Base-by-base conservation (phyloP, 305 asterid genomes). In the Vinca major region DNA sequence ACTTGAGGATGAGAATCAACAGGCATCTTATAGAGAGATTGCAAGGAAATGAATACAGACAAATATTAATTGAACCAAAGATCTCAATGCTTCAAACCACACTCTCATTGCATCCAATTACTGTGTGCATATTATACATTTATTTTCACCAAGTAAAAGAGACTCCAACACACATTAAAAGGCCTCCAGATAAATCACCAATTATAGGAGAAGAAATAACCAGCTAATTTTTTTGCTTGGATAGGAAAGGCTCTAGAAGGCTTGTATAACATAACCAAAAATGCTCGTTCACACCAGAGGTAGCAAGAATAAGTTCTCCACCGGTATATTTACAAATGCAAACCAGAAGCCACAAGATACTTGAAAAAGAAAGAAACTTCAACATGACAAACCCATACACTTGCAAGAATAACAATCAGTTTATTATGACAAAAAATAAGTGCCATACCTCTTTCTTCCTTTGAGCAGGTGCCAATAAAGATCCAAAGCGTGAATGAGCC, bases 391-490 rank as follows among this genome's bases (percentile, higher is more conserved):
- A 65, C 14, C 26, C 21, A 19, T 36, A 55, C 21, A 61, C 43
- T 9, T 37, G 51, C 20, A 60, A 60, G 64, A 4, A 60, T 37
- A 12, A 36, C 16, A 7, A 39, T 7, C 47, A 61, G 5, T 50
- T 39, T 10, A 48, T 17, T 13, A 51, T 39, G 71, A 55, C 17
- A 12, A 20, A 53, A 51, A 20, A 63, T 54, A 33, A 26, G 58
- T 47, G 19, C 73, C 81, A 65, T 63, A 90, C 98, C 97, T 88
- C 97, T 85, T 88, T 90, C 85, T 88, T 92, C 77, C 91, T 88
- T 67, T 84, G 93, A 69, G 97, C 74, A 56, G 90, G 84, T 71
- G 88, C 80, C 72, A 88, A 66, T 69, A 90, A 75, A 62, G 95
- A 79, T 62, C 96, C 97, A 75, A 79, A 87, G 62, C 96, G 96